Evolutionary conservation across 1,139 yeast species (phyloP), one percentile per base, ranked within the genome.

Genomic region (Entelexis sorbosivorans): DNA sequence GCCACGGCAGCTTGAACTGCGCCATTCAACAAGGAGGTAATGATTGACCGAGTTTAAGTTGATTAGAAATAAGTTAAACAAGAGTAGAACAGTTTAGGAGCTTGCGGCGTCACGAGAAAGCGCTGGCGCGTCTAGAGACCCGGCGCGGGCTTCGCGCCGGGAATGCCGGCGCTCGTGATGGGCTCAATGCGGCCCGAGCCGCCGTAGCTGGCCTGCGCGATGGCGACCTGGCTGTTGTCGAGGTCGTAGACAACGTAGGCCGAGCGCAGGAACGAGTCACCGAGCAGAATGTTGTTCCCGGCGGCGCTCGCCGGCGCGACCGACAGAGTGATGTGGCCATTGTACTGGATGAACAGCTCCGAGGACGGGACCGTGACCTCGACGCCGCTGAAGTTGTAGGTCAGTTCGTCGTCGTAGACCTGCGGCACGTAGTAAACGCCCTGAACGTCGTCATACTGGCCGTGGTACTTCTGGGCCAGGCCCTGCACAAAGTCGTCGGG

Each of bases 241-340:
- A 84, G 69, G 64, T 87, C 89, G 60, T 76, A 86, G 40, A 86
- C 95, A 50, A 81, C 77, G 63, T 87, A 87, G 10, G 85, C 88
- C 50, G 77, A 72, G 55, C 86, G 73, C 60, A 88, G 69, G 67
- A 86, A 79, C 32, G 80, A 75, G 65, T 85, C 95, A 46, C 96
- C 96, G n/a, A 86, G 64, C 14, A 77, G 34, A 17, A 34, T 56
- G 42, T 20, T 7, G 20, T 38, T 42, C n/a, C 17, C 19, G n/a
- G 49, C 29, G 46, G 48, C 32, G n/a, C 34, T 14, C 29, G 26
- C 16, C 8, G 55, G 48, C 14, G 28, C 17, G n/a, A 50, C 24
- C 6, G 20, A 17, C 14, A 34, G 1, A 13, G 22, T 5, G 10
- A 13, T 13, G 36, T 6, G 1, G n/a, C 11, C 26, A 9, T 28